Evolutionary conservation across 2,329 filamentous ascomycete genomes (phyloP), one percentile per base, ranked within the genome.

Genomic region (Hypocreales sp.): DNA sequence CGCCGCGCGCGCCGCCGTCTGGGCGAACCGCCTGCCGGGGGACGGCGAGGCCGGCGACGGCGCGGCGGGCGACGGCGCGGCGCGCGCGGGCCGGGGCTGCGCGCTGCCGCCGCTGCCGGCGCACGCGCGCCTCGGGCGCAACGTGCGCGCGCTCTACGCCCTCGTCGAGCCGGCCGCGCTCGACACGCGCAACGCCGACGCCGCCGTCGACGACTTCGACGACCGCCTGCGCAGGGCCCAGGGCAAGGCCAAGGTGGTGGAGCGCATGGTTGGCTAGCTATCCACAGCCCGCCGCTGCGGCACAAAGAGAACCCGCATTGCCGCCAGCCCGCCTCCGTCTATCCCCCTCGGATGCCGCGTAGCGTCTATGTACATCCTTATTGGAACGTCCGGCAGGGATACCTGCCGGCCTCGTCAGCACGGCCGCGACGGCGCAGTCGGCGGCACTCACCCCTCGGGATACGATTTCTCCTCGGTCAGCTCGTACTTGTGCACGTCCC

Each of bases 141-240:
- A 95, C 44, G 55, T 94, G 30, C 62, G 67, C 18, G 67, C 72
- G 7, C 60, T 95, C 8, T 75, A 83, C 35, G 75, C 78, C 15
- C 61, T 94, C 10, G 74, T 83, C 4, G 83, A 93, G 47, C 75
- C 77, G 0, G 72, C 73, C 5, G 87, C 74, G 1, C 54, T 94
- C 23, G 74, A 75, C 11, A 86, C 75, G 13, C 65, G 76, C 32
- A 98, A 98, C 46, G 78, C 71, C 5, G 87, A 95, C 46, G 82
- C 92, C 25, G 76, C 78, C 1, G 84, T 98, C 14, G 78, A 79
- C 27, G 86, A 94, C 42, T 86, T 92, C 44, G 90, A 98, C 43
- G 82, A 94, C 47, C 66, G 86, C 9, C 47, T 92, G 21, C 90
- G 86, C 54, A 70, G 81, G 36, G 87, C 84, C 4, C 69, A 73